Evolutionary conservation across 495 filamentous ascomycete genomes (phyloP).

Genomic region (Hypoxylon fragiforme): DNA sequence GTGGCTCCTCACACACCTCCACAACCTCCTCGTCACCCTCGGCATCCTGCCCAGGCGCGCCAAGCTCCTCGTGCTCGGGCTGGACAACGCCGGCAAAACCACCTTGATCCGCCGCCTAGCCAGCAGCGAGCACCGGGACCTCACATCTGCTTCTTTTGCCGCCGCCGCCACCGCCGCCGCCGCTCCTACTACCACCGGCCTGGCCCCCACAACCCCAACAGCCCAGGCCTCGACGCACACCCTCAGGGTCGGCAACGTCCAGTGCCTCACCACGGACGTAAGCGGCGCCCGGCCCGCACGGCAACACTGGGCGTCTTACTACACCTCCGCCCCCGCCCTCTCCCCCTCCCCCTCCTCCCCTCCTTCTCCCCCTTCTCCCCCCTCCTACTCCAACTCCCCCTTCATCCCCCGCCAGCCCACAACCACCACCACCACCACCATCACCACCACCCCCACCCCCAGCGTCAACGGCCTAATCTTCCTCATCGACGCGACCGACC

Average conservation of each 20-base stretch:
- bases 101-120: conserved; percentile 1
- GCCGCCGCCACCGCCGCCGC: too few species aligned
- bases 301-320: conserved; percentile 6
- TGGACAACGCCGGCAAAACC: conserved; percentile 16
- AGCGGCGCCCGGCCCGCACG: conserved; percentile 7
- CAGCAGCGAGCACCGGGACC: too few species aligned
- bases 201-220: too few species aligned
- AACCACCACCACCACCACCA: too few species aligned
- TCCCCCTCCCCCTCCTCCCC: too few species aligned
- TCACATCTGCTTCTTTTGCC: too few species aligned
- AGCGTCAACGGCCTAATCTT: conserved; percentile 11
- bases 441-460: conserved; percentile 1
- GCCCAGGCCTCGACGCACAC: too few species aligned
- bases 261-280: conserved; percentile 3
- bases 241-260: not conserved
- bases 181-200: too few species aligned
- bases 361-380: too few species aligned
- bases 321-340: too few species aligned
- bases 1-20: not conserved
- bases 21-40: not conserved
- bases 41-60: not conserved
- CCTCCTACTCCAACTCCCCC: too few species aligned
- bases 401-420: too few species aligned
- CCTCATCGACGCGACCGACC: conserved; percentile 10
- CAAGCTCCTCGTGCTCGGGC: conserved; percentile 14